Percentiles rank a stretch among this genome's conserved stretches.
Evolutionary conservation across 2,329 filamentous ascomycete genomes (phyloP).

Genomic region (Simplicillium sp.): DNA sequence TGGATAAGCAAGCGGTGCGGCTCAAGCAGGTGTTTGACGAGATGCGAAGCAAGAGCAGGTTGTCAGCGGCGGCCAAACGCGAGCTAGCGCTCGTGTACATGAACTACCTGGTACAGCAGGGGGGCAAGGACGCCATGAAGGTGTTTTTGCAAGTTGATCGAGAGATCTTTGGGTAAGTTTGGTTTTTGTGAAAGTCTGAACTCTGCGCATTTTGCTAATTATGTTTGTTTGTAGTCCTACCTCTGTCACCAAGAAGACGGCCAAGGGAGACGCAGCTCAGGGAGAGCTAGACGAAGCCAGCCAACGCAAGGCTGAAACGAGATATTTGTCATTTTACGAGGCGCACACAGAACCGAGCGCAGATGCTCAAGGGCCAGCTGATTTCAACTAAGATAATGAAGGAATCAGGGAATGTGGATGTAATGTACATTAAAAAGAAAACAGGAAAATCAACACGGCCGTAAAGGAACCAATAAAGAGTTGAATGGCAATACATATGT

Average conservation of each 20-base stretch:
- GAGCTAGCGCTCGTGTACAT: constrained; percentile 73
- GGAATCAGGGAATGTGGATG: too few relatives aligned
- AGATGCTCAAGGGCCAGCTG: constrained; percentile 37
- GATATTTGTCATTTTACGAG: constrained; percentile 43
- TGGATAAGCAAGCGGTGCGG: constrained; percentile 57
- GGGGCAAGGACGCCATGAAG: constrained; percentile 74
- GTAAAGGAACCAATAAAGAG: too few relatives aligned
- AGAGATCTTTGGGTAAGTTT: constrained; percentile 73
- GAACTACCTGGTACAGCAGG: constrained; percentile 72
- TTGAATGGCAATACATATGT: too few relatives aligned
- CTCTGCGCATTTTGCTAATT: background rate
- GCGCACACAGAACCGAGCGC: constrained; percentile 35
- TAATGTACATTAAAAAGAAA: background rate
- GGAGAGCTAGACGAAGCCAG: constrained; percentile 42
- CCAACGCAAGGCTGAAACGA: constrained; percentile 39
- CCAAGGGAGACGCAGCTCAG: constrained; percentile 36
- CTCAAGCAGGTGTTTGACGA: constrained; percentile 74
- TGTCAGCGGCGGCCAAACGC: constrained; percentile 59
- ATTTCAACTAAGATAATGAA: constrained; percentile 33
- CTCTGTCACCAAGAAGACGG: constrained; percentile 13
- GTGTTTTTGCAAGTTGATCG: constrained; percentile 76
- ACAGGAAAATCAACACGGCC: background rate
- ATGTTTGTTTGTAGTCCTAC: constrained; percentile 9
- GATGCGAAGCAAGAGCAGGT: constrained; percentile 61
- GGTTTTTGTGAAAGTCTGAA: constrained; percentile 4